Evolutionary conservation across 257 asterid genomes (phyloP), one percentile per base, ranked within the genome.

Genomic region (Solanum rostratum): DNA sequence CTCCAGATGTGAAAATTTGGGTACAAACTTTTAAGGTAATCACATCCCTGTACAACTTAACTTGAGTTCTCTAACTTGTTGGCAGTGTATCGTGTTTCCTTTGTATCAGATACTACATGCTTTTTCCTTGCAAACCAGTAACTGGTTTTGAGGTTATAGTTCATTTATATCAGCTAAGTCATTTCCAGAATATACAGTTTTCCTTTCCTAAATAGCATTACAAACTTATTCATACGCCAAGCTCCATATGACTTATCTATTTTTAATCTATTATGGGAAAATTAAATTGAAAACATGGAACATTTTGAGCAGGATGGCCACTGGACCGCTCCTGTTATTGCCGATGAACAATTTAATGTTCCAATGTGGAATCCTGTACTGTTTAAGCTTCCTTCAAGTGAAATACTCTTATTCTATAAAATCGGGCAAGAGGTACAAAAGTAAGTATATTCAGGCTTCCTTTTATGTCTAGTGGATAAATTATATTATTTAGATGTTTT

Each of bases 341-440:
- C 93, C 6, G 99, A 97, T 81, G 94, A 95, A 85, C 90, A 97
- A 89, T 85, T 74, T 30, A 76, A 87, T 60, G 97, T 97, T 85
- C 90, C 98, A 68, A 91, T 97, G 99, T 95, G 99, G 99, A 95
- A 97, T 78, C 99, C 98, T 15, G 97, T 91, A 87, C 88, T 95
- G 6, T 94, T 90, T 86, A 94, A 91, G 89, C 90, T 94, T 86
- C 93, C 95, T 85, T 90, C 94, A 66, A 89, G 87, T 19, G 95
- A 91, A 86, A 84, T 95, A 92, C 92, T 95, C 49, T 86, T 96
- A 27, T 96, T 96, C 90, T 96, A 96, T 83, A 93, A 87, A 91
- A 90, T 95, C 30, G 99, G 98, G 52, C 93, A 87, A 87, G 97
- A 93, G 37, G 98, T 96, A 87, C 97, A 96, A 86, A 93, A 94